A percentile compares a stretch with the other conserved stretches of the same genome.
Conservation (phyloP, 1,284 basidiomycete species). For the Xerocomus nothofagi region DNA sequence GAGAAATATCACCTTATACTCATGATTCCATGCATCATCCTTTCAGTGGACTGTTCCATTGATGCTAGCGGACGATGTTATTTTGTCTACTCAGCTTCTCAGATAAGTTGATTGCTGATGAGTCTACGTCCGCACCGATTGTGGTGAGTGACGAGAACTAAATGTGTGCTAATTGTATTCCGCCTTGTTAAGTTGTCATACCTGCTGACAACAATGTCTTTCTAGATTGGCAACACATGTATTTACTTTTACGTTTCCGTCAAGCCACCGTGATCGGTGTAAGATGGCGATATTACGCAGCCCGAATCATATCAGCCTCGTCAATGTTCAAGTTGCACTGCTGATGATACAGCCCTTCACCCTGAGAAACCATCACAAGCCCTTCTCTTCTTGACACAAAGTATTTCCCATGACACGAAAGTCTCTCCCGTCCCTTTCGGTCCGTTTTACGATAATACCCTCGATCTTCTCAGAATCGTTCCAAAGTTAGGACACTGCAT, state of each 20-base stretch:
- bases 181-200: background rate
- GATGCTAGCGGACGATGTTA: background rate
- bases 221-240: background rate
- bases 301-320: background rate
- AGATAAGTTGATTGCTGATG: background rate
- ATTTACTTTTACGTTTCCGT: background rate
- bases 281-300: background rate
- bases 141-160: background rate
- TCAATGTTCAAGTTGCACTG: background rate
- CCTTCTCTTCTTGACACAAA: background rate
- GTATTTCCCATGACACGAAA: background rate
- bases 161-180: background rate
- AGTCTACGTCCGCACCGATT: background rate
- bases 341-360: background rate
- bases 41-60: background rate
- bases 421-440: background rate
- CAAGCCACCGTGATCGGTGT: background rate
- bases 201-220: background rate
- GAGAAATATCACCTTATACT: background rate
- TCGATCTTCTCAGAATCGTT: constrained; percentile 3
- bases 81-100: background rate
- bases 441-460: constrained; percentile 2
- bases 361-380: background rate
- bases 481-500: constrained; percentile 1
- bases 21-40: background rate